Conservation (phyloP, 805 yeast genomes). For the Metschnikowia cerradonensis region DNA sequence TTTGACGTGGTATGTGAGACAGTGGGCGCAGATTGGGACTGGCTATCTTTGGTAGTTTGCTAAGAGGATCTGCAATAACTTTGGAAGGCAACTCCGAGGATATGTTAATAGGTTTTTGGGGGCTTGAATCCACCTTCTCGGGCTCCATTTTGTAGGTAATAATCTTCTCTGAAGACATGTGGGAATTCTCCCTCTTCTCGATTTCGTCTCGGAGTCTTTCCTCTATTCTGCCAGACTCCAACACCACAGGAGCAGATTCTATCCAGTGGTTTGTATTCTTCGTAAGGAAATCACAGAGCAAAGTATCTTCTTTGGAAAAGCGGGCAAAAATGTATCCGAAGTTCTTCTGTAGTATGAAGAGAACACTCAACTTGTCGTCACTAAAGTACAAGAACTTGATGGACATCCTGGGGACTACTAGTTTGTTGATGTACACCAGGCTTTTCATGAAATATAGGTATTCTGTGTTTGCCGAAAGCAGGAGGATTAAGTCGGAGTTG, state of each 20-base stretch:
- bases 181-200: slow-evolving; percentile 7
- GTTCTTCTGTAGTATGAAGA: slow-evolving; percentile 13
- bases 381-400: slow-evolving; percentile 10
- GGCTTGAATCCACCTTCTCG: neutral
- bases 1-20: neutral
- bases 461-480: slow-evolving; percentile 8
- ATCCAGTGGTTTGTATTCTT: neutral
- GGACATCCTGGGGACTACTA: slow-evolving; percentile 13
- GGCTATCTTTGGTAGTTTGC: neutral
- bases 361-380: slow-evolving; percentile 3
- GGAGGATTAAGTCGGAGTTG: slow-evolving; percentile 4
- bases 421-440: slow-evolving; percentile 13
- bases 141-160: neutral
- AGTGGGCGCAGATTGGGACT: neutral
- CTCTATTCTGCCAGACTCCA: slow-evolving; percentile 1
- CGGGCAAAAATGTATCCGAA: slow-evolving; percentile 13
- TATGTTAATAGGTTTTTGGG: neutral
- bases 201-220: slow-evolving; percentile 4
- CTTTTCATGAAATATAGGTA: slow-evolving; percentile 9
- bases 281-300: slow-evolving; percentile 2
- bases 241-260: neutral
- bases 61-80: neutral
- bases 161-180: neutral
- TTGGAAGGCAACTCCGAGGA: neutral
- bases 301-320: slow-evolving; percentile 2